Evolutionary conservation across 1,284 basidiomycete genomes (phyloP), one percentile per base, ranked within the genome.

Genomic region (Pholiota adiposa): DNA sequence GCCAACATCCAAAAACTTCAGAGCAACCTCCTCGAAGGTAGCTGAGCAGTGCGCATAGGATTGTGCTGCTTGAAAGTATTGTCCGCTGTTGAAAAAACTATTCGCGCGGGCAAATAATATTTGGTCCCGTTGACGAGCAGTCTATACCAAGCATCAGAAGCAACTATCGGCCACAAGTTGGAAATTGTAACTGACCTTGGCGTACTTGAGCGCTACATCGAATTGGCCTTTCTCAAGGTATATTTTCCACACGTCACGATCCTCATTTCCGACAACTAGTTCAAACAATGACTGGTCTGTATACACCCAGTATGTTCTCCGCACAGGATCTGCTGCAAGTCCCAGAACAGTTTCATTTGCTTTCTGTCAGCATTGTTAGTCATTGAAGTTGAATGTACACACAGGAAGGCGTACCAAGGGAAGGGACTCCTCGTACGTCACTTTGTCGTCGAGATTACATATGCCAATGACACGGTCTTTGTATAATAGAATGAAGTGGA

Each of bases 291-390:
- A 92, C 60, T 89, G 85, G 66, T 94, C 88, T 0, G 97, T 96
- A 72, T 93, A 97, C 1, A 97, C 84, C 97, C 97, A 99, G 69
- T 92, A 97, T 3, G 97, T 98, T 70, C 87, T 88, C 7, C 93
- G 87, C 4, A 93, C 86, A 7, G 92, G 89, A 74, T 99, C 97
- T 6, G 90, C 83, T 4, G 88, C 84, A 21, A 97, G 77, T 0
- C 90, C 92, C 23, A 85, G 79, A 6, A 94, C 87, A 54, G 77
- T 76, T 70, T 96, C 93, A 31, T 83, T 85, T 3, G 84, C 77
- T 83, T 86, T 88, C 93, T 95, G 23, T 19, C 40, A 19, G 51
- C 11, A 52, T 51, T 38, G 31, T 57, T 44, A 58, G 2, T 31
- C 31, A 25, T 21, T 55, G 36, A 38, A 57, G 16, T 38, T 7